Evolutionary conservation across 1,139 yeast species (phyloP), one percentile per base, ranked within the genome.

Genomic region (Geotrichum phurueaensis): DNA sequence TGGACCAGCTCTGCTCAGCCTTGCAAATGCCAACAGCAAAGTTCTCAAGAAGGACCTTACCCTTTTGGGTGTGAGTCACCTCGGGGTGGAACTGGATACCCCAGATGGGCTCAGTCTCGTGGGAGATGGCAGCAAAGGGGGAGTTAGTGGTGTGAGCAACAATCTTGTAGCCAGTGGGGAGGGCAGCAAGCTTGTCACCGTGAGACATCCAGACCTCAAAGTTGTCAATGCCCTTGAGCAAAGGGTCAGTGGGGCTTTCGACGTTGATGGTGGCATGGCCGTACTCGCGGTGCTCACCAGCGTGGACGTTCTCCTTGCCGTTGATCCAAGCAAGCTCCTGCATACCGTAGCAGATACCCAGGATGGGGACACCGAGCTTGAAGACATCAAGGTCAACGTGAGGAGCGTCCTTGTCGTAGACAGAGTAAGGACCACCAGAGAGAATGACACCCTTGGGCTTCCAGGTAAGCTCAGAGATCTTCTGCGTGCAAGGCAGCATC

Each of bases 71-170:
- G 77, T 94, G 99, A 54, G 98, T 91, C 64, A 94, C 99, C 80
- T 94, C 99, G 56, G 99, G 99, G 78, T 94, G 99, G 85, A 94
- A 94, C 79, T 94, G 99, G 70, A 94, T 89, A 75, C 99, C 99
- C 77, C 81, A 94, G 71, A 94, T 91, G 64, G 78, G 77, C 70
- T 88, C 85, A 60, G 79, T 73, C 73, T 82, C 85, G 76, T 91
- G 86, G 63, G 92, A 84, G 74, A 94, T 87, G 72, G 96, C 98
- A 70, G 97, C 96, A 78, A 75, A 95, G 59, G 99, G 99, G 54
- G 98, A 92, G 83, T 94, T 94, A 68, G 82, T 89, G 57, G 97
- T 87, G 57, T 91, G 85, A 57, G 98, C 99, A 64, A 92, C 92
- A 64, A 88, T 84, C 75, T 86, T 84, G 83, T 84, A 94, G 48